phyloP scores from a whole-genome alignment of 768 basidiomycete genomes.

The Phallus indusiatus region DNA sequence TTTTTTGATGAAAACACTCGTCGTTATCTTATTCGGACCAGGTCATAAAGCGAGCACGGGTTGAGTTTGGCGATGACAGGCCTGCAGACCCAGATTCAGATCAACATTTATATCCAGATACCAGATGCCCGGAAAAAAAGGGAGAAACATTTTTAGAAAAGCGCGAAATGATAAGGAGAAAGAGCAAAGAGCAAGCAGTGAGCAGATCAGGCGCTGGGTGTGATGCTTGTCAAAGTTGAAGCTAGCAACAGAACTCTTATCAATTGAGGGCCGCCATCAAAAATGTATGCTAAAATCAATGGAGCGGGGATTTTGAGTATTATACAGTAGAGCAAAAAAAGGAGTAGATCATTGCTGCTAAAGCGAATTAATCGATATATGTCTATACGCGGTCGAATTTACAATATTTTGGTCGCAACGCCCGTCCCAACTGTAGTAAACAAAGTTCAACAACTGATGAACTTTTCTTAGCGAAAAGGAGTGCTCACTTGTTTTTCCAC shows the following conservation, averaged over 20 bases:
- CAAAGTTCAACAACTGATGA: slow-evolving; percentile 2
- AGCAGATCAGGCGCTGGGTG: not conserved
- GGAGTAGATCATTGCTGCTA: not conserved
- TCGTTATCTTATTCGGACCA: no score
- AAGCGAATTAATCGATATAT: not conserved
- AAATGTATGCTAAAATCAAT: not conserved
- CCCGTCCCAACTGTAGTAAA: slow-evolving; percentile 74
- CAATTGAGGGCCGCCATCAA: no score
- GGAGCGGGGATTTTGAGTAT: slow-evolving; percentile 13
- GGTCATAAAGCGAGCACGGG: no score
- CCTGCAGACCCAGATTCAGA: no score
- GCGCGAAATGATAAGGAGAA: not conserved
- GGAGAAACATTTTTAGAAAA: no score
- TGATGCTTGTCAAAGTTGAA: no score
- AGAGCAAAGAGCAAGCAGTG: not conserved
- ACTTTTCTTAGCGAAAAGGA: slow-evolving; percentile 4
- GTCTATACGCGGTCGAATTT: not conserved
- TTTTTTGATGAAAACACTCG: no score
- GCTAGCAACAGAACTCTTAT: no score
- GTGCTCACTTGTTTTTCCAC: slow-evolving; percentile 77
- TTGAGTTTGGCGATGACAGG: no score
- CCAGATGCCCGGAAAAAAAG: no score
- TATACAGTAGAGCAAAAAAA: slow-evolving; percentile 6
- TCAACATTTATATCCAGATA: no score
- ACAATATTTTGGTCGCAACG: slow-evolving; percentile 77